Evolutionary conservation across 768 basidiomycete genomes (phyloP).

Genomic region (Tephrocybe sp.): DNA sequence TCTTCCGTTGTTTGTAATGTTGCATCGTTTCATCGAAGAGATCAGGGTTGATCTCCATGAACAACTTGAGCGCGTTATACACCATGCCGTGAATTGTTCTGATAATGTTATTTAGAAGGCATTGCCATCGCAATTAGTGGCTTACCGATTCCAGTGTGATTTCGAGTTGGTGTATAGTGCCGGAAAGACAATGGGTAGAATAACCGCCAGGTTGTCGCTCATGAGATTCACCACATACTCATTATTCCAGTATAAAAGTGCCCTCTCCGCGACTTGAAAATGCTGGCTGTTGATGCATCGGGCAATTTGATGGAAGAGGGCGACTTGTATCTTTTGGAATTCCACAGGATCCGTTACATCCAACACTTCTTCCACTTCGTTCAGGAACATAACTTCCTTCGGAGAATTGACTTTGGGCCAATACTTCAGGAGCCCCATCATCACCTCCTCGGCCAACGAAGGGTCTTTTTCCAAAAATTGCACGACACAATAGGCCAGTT

Average conservation of each 20-base stretch:
- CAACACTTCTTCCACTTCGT: constrained; percentile 98
- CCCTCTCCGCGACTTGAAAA: constrained; percentile 98
- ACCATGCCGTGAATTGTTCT: constrained; percentile 99
- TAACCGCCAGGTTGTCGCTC: constrained; percentile 88
- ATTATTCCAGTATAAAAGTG: constrained; percentile 98
- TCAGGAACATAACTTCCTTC: constrained; percentile 99
- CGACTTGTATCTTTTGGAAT: constrained; percentile 93
- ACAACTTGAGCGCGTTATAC: constrained; percentile 95
- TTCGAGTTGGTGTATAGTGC: constrained; percentile 95
- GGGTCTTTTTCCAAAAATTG: constrained; percentile 99
- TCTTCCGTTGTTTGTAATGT: constrained; percentile 86
- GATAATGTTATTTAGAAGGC: neutral
- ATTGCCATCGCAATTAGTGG: constrained; percentile 11
- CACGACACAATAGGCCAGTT: constrained; percentile 97
- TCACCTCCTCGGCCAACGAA: constrained; percentile 89
- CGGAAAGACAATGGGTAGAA: constrained; percentile 97
- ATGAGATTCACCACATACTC: constrained; percentile 99
- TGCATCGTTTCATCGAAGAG: constrained; percentile 93
- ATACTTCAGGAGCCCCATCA: constrained; percentile 92
- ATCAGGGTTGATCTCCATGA: constrained; percentile 99
- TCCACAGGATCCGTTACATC: constrained; percentile 97
- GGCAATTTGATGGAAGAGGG: constrained; percentile 91
- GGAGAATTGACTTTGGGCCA: constrained; percentile 99
- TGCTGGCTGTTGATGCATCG: constrained; percentile 99
- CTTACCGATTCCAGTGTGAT: constrained; percentile 98